Base-by-base conservation (phyloP, 2,329 filamentous ascomycete species). In the Tricladium varicosporioides region DNA sequence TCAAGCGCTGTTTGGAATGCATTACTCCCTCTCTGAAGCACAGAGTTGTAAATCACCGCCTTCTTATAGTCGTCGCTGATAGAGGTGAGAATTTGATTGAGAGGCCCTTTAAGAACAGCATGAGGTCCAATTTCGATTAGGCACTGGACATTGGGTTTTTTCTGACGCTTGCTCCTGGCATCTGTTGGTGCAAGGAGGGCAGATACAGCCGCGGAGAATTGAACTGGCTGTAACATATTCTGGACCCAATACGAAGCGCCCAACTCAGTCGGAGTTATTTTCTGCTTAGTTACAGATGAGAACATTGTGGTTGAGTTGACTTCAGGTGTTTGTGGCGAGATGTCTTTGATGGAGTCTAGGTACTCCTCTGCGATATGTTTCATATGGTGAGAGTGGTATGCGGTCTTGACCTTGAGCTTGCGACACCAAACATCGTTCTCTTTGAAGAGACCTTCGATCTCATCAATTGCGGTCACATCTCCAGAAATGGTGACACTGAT, bases 201-300 rank as follows among this genome's bases (percentile, higher is more conserved):
- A 16, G n/a, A 16, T 18, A 53, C 42, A 16, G 42, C 51, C 1
- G 13, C 14, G 10, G 36, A 44, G 56, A 76, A 80, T 4, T 71
- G 67, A 13, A 80, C 78, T 1, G 71, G 71, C 1, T 71, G 74
- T 1, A 74, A 68, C 63, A 80, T 64, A 55, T 80, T 80, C 4
- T 67, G 60, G 2, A 69, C 67, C 78, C 78, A 80, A 60, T 80
- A 80, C 0, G 60, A 50, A 0, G 65, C 61, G n/a, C 48, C 53
- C n/a, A 55, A 31, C n/a, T 47, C 47, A 36, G 5, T 32, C 18
- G 44, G 9, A 1, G 22, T 51, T 5, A 46, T 55, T 36, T n/a
- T 8, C 18, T 50, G 13, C 7, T 22, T 27, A 9, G 53, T 55
- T 8, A 55, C 53, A 14, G 47, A 50, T 9, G 53, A 55, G 27